phyloP scores from a whole-genome alignment of 331 rosid species.

The Ulmus americana region DNA sequence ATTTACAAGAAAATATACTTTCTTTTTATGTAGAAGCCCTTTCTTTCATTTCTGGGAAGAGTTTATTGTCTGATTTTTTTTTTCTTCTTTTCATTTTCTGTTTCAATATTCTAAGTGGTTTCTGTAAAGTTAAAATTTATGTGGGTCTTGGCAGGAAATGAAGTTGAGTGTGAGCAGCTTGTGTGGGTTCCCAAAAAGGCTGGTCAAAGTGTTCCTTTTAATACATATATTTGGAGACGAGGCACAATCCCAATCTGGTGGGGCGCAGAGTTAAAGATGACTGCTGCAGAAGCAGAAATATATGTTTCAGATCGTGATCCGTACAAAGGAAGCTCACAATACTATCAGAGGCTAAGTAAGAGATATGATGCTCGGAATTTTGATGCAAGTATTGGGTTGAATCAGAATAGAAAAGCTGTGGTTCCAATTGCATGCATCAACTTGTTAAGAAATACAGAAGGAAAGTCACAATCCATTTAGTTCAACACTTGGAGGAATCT shows the following conservation, averaged over 20 bases:
- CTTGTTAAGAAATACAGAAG: too few relatives aligned
- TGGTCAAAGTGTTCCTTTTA: slow-evolving; percentile 91
- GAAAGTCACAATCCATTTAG: too few relatives aligned
- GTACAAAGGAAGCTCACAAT: too few relatives aligned
- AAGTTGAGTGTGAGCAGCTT: slow-evolving; percentile 98
- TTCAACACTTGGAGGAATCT: too few relatives aligned
- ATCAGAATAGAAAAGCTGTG: too few relatives aligned
- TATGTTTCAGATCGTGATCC: too few relatives aligned
- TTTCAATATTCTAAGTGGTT: slow-evolving; percentile 11
- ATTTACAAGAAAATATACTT: not conserved
- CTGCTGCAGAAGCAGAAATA: slow-evolving; percentile 27
- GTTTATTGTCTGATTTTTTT: not conserved
- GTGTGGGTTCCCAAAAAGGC: slow-evolving; percentile 81
- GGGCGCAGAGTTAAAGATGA: slow-evolving; percentile 97
- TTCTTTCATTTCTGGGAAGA: not conserved
- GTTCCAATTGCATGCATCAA: too few relatives aligned
- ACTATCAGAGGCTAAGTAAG: too few relatives aligned
- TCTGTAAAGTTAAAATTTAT: slow-evolving; percentile 15
- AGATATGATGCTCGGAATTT: too few relatives aligned
- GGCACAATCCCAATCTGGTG: slow-evolving; percentile 99
- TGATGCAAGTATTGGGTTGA: too few relatives aligned
- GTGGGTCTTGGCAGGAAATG: slow-evolving; percentile 66
- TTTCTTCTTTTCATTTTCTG: not conserved
- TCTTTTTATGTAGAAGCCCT: not conserved
- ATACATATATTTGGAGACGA: slow-evolving; percentile 85